Conservation (phyloP, 2,329 filamentous ascomycete genomes). For the Fusarium incarnatum region DNA sequence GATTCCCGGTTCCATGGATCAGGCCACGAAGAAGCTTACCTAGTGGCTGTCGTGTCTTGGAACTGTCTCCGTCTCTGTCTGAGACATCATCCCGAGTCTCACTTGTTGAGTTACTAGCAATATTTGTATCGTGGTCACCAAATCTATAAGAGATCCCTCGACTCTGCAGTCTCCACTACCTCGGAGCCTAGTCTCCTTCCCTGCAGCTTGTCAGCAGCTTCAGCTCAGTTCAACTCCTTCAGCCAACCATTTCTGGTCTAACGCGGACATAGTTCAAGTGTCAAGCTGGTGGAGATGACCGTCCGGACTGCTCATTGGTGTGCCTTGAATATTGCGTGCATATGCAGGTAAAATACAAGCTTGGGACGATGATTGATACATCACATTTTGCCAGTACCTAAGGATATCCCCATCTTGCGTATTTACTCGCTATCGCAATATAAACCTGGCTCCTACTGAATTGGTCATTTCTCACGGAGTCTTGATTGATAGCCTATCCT, state of each 20-base stretch:
- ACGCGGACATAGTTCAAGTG: constrained; percentile 9
- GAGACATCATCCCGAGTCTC: constrained; percentile 15
- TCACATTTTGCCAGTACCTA: constrained; percentile 23
- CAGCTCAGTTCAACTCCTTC: constrained; percentile 11
- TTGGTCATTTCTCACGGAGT: background rate
- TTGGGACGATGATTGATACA: constrained; percentile 10
- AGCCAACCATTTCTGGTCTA: constrained; percentile 27
- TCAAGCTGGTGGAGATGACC: constrained; percentile 27
- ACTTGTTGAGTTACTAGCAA: constrained; percentile 13
- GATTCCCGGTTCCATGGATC: constrained; percentile 30
- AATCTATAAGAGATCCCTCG: constrained; percentile 16
- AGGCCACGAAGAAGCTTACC: constrained; percentile 3
- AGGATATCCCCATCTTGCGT: background rate
- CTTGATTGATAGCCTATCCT: constrained; percentile 13
- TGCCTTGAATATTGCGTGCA: constrained; percentile 25
- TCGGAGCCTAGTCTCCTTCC: constrained; percentile 15
- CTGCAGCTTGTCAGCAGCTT: constrained; percentile 35
- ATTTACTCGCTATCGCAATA: background rate
- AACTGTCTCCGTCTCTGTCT: constrained; percentile 18
- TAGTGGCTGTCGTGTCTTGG: constrained; percentile 34
- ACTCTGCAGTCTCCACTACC: background rate
- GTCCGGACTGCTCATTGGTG: constrained; percentile 27
- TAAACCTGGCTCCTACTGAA: constrained; percentile 18
- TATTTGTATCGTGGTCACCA: constrained; percentile 23
- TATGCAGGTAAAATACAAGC: background rate